These are phyloP conservation scores for Neofusicoccum sp. DNA, from an alignment of 2,329 filamentous ascomycete species.

Conservation along the genomic window DNA sequence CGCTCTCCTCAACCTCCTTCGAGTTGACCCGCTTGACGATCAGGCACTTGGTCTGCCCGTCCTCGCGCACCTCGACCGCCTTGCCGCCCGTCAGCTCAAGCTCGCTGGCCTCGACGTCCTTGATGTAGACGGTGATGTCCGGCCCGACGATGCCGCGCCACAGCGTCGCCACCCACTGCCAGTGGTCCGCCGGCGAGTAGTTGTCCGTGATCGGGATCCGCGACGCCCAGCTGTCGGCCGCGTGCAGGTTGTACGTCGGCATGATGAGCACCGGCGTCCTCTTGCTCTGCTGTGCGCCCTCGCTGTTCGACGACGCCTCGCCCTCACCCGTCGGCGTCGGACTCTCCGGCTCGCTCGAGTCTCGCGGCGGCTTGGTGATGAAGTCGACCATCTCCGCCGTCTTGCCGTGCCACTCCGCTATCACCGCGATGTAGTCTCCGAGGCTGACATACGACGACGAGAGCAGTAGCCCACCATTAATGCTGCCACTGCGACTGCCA, in stretches of 20 bases:
- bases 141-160: constrained; percentile 86
- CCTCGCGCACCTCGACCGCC: constrained; percentile 45
- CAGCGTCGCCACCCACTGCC: constrained; percentile 94
- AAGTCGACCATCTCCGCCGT: constrained; percentile 69
- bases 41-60: constrained; percentile 43
- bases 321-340: neutral
- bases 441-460: constrained; percentile 34
- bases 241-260: constrained; percentile 76
- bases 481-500: constrained; percentile 17
- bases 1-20: constrained; percentile 46
- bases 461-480: no score
- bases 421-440: constrained; percentile 65
- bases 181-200: constrained; percentile 85
- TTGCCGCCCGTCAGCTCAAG: constrained; percentile 25
- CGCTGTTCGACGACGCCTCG: neutral
- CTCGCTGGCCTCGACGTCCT: constrained; percentile 36
- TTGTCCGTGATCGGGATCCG: constrained; percentile 73
- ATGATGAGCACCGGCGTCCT: constrained; percentile 72
- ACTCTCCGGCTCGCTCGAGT: neutral
- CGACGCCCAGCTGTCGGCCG: constrained; percentile 74
- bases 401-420: constrained; percentile 74
- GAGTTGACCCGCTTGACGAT: constrained; percentile 39
- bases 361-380: constrained; percentile 42
- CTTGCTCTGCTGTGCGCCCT: neutral
- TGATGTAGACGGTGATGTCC: constrained; percentile 75